These are phyloP conservation scores for Myriosclerotinia scirpicola DNA, from an alignment of 2,329 filamentous ascomycete species.

Conservation along the genomic window DNA sequence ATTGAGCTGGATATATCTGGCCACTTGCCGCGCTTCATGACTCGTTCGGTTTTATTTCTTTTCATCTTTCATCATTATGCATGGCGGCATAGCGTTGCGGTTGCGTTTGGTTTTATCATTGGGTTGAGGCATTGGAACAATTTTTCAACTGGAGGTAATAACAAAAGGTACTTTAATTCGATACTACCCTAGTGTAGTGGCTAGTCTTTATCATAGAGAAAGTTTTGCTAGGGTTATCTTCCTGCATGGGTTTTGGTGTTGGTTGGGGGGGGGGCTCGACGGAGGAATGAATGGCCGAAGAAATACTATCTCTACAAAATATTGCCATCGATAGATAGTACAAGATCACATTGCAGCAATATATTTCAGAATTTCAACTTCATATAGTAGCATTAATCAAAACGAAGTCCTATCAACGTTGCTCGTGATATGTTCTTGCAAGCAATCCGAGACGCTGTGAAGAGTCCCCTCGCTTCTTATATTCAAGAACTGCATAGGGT, in stretches of 20 bases:
- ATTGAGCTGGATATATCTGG: background rate
- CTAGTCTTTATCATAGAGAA: background rate
- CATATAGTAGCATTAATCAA: background rate
- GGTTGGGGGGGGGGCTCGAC: too few species aligned
- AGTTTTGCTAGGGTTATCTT: background rate
- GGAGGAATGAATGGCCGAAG: background rate
- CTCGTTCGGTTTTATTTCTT: background rate
- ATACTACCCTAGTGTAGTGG: too few species aligned
- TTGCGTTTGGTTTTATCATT: background rate
- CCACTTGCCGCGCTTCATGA: background rate
- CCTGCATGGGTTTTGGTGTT: background rate
- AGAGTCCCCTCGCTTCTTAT: background rate
- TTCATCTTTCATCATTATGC: background rate
- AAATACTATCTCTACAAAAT: background rate
- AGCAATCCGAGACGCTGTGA: background rate
- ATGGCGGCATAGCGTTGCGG: constrained; percentile 1
- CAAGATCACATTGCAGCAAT: background rate
- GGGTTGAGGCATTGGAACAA: background rate
- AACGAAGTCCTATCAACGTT: background rate
- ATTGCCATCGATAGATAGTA: background rate
- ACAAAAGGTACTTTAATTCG: background rate
- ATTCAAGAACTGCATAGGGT: background rate
- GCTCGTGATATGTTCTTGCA: background rate
- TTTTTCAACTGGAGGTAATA: background rate
- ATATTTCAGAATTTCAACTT: background rate